Conservation (phyloP, 1,284 basidiomycete genomes). For the Coriolopsis trogii region DNA sequence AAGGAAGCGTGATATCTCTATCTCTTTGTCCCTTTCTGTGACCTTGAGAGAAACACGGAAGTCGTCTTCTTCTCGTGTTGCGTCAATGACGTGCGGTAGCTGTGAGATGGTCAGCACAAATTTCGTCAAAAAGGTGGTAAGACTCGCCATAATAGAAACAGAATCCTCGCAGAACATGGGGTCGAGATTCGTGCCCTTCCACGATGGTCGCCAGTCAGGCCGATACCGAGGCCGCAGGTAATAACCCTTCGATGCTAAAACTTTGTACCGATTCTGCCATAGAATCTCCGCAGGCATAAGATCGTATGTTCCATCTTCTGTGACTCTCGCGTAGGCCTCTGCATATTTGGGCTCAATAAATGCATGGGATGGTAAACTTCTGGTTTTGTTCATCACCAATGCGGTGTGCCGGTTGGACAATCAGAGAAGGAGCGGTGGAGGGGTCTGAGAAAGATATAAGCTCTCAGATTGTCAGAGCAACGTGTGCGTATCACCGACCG, state of each 20-base stretch:
- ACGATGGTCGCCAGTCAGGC: conserved; percentile 15
- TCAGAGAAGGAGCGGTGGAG: no score
- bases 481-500: no score
- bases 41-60: conserved; percentile 28
- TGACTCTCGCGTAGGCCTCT: neutral
- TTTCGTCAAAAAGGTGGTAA: no score
- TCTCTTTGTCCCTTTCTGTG: no score
- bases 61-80: conserved; percentile 21
- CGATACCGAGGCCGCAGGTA: conserved; percentile 10
- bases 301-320: neutral
- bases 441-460: no score
- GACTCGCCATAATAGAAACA: neutral
- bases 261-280: conserved; percentile 4
- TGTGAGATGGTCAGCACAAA: neutral
- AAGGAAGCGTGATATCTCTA: conserved; percentile 14
- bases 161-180: conserved; percentile 14
- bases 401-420: no score
- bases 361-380: no score
- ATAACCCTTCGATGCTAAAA: conserved; percentile 10
- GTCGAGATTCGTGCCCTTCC: conserved; percentile 10
- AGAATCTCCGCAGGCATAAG: neutral
- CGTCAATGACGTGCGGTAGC: conserved; percentile 25
- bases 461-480: no score
- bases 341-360: no score
- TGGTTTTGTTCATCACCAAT: no score